Conservation (phyloP, 805 yeast genomes). For the Myxozyma monticola region DNA sequence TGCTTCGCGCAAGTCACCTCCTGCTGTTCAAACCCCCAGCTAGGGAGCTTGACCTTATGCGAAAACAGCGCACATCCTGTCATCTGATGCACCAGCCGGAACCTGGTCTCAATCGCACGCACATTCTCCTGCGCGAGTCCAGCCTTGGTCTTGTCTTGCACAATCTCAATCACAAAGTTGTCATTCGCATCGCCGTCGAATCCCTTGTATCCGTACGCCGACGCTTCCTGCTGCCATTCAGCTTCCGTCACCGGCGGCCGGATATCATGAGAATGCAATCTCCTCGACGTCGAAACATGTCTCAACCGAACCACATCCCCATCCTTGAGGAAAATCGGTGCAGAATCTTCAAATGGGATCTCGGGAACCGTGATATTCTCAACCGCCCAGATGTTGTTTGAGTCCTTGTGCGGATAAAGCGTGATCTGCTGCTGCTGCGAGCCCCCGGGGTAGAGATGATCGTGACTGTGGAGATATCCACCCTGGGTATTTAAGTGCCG, state of each 20-base stretch:
- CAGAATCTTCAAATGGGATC: slow-evolving; percentile 35
- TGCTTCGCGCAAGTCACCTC: slow-evolving; percentile 84
- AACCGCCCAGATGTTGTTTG: slow-evolving; percentile 74
- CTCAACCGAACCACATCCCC: slow-evolving; percentile 63
- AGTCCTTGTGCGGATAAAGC: slow-evolving; percentile 59
- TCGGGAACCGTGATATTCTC: slow-evolving; percentile 31
- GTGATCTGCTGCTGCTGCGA: slow-evolving; percentile 79
- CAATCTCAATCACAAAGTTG: slow-evolving; percentile 63
- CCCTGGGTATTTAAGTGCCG: slow-evolving; percentile 72
- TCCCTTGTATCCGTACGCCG: slow-evolving; percentile 64
- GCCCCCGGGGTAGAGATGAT: slow-evolving; percentile 61
- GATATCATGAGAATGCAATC: slow-evolving; percentile 66
- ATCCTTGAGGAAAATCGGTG: slow-evolving; percentile 51
- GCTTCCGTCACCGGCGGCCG: slow-evolving; percentile 90
- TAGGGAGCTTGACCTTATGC: slow-evolving; percentile 74
- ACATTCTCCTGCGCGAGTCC: slow-evolving; percentile 44
- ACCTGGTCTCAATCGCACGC: slow-evolving; percentile 64
- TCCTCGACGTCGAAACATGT: slow-evolving; percentile 67
- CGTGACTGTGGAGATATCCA: slow-evolving; percentile 79
- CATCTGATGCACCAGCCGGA: slow-evolving; percentile 66
- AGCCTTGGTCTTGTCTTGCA: slow-evolving; percentile 41
- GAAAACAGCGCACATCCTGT: slow-evolving; percentile 70
- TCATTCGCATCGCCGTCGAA: slow-evolving; percentile 68
- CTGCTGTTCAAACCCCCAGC: slow-evolving; percentile 80
- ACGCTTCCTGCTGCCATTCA: slow-evolving; percentile 84